Evolutionary conservation across 306 rosid species (phyloP), one percentile per base, ranked within the genome.

Genomic region (Fagus crenata): DNA sequence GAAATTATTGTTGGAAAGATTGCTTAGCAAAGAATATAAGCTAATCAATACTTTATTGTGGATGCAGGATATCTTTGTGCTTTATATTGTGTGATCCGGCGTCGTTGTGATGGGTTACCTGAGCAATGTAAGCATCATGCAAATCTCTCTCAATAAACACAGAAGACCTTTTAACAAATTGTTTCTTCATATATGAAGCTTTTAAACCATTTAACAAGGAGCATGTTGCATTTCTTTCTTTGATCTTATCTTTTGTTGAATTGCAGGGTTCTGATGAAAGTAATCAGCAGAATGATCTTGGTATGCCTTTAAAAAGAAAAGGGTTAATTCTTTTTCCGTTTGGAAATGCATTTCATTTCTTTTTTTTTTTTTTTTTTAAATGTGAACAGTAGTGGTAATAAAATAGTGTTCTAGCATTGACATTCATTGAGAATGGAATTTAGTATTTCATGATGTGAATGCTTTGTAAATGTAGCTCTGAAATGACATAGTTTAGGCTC

Each of bases 281-380:
- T 1, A 53, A 35, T 75, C 77, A 65, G 59, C 86, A 84, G 78
- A 80, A 59, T 59, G 85, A 84, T 71, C 78, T n/a, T 42, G 83
- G 88, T 84, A 82, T 58, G 86, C 32, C 35, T 43, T 41, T 77
- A 46, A 2, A 0, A 9, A 46, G 11, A 46, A 46, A 46, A 46
- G 14, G 51, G 51, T 46, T 13, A 46, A 46, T 46, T 46, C 51
- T 46, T 46, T 46, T 46, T 2, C 49, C 46, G 2, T 3, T 7
- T 39, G 49, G 49, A 39, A 39, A 39, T 2, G 42, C 14, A 65
- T 39, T 17, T 65, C 7, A 0, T 65, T 65, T 31, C 8, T 35
- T 67, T 5, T 7, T 22, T 67, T 39, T 2, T 35, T 67, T 5
- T 7, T 22, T 67, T 39, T 2, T 43, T 15, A 15, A 22, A 17